Evolutionary conservation across 768 basidiomycete species (phyloP), one percentile per base, ranked within the genome.

Genomic region (Cantharellus anzutake): DNA sequence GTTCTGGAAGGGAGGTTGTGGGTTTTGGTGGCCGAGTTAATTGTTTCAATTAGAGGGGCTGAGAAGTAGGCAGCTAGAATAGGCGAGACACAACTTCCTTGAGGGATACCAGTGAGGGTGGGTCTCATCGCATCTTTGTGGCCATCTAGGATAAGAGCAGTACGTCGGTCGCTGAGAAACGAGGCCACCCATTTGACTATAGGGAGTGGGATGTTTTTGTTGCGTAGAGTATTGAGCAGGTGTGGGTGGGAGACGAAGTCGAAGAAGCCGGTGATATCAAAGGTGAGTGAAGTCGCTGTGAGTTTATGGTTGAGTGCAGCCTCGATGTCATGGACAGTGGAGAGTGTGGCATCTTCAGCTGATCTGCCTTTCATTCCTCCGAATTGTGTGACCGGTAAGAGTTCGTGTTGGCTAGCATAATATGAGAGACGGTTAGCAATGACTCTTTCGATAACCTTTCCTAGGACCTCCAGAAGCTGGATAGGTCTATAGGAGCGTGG

Each of bases 381-480:
- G 42, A 71, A 71, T 34, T 73, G 72, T 4, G 61, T 62, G 2
- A 37, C 7, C 7, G 52, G 52, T 7, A 55, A 7, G 52, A 11
- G 52, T 11, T 37, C 41, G 29, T 64, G 69, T 65, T 3, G 71
- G 63, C 0, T 66, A 1, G 64, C 67, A 0, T 68, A 56, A 59
- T 63, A 68, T 4, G 64, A 59, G 0, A 74, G 62, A 14, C 52
- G 14, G 11, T 37, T 55, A 1, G 69, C 70, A 0, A 67, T 61
- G 2, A 73, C 63, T 5, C 63, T 62, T 48, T 72, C 70, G 0
- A 71, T 61, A 0, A 71, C 56, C 44, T 73, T 73, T 1, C 72
- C 70, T 0, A 72, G 57, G 58, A 68, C 69, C 42, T 72, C 70
- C 7, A 59, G 58, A 20, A 63, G 60, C 39, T 61, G 61, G 41